Conservation (phyloP, 169 alveolate genomes). For the Eimeria maxima region DNA sequence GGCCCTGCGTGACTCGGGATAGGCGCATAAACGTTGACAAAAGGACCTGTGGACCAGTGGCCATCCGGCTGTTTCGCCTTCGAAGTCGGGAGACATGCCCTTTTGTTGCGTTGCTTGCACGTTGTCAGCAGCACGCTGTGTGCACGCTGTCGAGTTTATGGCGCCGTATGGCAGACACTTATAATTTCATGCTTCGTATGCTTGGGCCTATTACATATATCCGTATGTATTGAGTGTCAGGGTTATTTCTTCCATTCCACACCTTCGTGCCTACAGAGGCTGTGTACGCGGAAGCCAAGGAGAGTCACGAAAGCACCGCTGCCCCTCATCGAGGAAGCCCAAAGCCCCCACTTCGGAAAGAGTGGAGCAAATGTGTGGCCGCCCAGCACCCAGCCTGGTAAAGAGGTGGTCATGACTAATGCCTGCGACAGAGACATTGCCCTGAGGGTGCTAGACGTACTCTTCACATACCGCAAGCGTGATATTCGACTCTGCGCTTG, state of each 20-base stretch:
- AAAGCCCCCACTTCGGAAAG: slow-evolving; percentile 18
- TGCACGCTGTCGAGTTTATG: background rate
- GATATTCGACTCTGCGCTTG: slow-evolving; percentile 53
- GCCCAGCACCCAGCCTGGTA: slow-evolving; percentile 28
- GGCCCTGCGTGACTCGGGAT: background rate
- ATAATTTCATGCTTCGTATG: no score
- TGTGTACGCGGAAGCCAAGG: background rate
- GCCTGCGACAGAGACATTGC: background rate
- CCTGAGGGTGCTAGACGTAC: background rate
- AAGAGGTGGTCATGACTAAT: background rate
- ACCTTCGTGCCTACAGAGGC: background rate
- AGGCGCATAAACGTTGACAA: background rate
- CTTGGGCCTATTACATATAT: no score
- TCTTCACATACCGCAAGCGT: slow-evolving; percentile 36
- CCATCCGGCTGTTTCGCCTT: background rate
- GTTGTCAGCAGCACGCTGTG: background rate
- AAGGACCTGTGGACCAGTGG: background rate
- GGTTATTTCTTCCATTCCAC: background rate
- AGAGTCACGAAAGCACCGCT: slow-evolving; percentile 8
- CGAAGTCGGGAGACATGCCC: background rate
- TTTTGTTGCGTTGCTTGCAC: background rate
- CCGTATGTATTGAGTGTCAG: background rate
- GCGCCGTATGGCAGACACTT: no score
- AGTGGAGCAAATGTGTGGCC: slow-evolving; percentile 60
- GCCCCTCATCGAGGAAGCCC: slow-evolving; percentile 50